These are phyloP conservation scores for Cucumis cinereus DNA, from an alignment of 306 rosid genomes.

Conservation along the genomic window DNA sequence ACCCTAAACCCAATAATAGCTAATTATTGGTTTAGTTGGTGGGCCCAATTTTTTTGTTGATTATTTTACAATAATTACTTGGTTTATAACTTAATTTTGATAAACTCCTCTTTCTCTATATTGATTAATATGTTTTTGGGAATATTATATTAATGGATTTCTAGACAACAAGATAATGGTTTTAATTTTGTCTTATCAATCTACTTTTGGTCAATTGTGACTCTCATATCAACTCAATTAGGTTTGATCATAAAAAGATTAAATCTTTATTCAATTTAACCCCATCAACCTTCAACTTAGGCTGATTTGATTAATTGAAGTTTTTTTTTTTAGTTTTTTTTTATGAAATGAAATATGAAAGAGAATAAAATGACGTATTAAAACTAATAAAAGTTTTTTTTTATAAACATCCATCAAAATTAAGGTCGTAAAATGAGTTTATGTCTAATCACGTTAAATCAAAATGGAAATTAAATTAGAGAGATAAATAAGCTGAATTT, in stretches of 20 bases:
- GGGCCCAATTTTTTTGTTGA: not conserved
- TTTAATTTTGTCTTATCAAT: not conserved
- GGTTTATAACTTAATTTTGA: not conserved
- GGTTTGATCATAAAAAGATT: not conserved
- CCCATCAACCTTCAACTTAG: not conserved
- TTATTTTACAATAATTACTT: not conserved
- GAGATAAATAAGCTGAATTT: not conserved
- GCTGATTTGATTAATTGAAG: not conserved
- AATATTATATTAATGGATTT: not conserved
- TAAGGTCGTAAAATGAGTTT: not conserved
- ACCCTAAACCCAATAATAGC: not conserved
- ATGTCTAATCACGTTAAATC: not conserved
- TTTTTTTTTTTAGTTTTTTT: too few species aligned
- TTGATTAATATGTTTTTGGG: not conserved
- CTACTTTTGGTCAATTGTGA: not conserved
- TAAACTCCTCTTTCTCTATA: not conserved
- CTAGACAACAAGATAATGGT: not conserved
- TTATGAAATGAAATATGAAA: not conserved
- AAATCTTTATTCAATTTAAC: not conserved
- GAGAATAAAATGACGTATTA: too few species aligned
- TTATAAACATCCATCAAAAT: not conserved
- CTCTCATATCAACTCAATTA: not conserved
- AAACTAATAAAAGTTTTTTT: not conserved
- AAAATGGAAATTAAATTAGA: not conserved
- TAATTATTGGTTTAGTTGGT: not conserved